Base-by-base conservation (phyloP, 1,284 basidiomycete genomes). In the Bjerkandera adusta region DNA sequence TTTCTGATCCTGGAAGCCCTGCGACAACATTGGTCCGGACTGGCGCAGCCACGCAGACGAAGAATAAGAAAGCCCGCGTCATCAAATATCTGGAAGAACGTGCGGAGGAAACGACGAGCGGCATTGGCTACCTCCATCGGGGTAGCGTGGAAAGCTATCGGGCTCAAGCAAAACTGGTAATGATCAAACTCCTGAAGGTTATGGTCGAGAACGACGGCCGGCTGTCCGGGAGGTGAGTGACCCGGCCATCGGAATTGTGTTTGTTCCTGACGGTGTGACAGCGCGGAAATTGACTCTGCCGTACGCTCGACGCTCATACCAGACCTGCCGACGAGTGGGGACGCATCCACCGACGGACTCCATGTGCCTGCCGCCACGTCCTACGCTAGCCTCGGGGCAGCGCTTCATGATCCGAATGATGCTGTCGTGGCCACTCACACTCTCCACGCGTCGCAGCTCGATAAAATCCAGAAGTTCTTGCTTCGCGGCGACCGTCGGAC, bases 181-280 rank as follows among this genome's bases (percentile, higher is more conserved):
- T 97, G n/a, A 72, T 92, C 25, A 82, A 79, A 54, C 60, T 97
- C 30, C 66, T 97, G 44, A 85, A 78, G 58, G 72, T 87, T 6
- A 77, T 97, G 77, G 75, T 97, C 0, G 85, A 93, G 56, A 82
- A 94, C 57, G 92, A 97, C 52, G 94, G 94, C 0, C 80, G 80
- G 43, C 66, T 96, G 20, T 79, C 82, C 34, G 92, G 92, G 67
- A 89, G 79, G 92, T 96, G 55, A 61, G 76, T 51, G 15, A 8
- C 3, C 20, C 18, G 36, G 21, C 12, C 12, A 35, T 36, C 26
- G 32, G 36, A 13, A 50, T 37, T 20, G 34, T 13, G 25, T 16
- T 46, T 27, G 27, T 36, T 36, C 45, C 40, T 44, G 24, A 53
- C 29, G 58, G 8, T 36, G 24, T 32, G 36, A n/a, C 58, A 93